Evolutionary conservation across 441 rosid genomes (phyloP).

Genomic region (Syzygium malaccense): DNA sequence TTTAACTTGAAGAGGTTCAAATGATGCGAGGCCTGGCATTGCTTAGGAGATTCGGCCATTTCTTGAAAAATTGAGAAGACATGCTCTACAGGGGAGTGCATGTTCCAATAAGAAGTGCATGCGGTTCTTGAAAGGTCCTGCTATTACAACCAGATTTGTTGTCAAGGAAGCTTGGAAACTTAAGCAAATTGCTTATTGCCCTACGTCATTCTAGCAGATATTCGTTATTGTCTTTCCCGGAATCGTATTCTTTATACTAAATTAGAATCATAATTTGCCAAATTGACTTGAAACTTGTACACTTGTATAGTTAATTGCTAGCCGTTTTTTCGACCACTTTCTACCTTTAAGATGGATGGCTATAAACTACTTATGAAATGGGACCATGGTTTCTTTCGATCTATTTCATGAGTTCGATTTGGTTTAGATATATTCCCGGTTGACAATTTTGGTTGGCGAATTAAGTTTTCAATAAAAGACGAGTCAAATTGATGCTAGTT

Average conservation of each 20-base stretch:
- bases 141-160: neutral
- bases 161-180: neutral
- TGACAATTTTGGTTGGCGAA: neutral
- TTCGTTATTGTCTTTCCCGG: neutral
- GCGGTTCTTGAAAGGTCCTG: neutral
- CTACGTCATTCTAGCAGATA: neutral
- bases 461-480: neutral
- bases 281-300: neutral
- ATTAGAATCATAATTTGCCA: neutral
- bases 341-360: neutral
- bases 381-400: neutral
- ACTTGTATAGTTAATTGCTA: neutral
- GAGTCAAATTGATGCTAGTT: neutral
- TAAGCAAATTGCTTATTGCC: neutral
- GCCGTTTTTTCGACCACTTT: neutral
- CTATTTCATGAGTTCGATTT: neutral
- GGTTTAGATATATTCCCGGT: neutral
- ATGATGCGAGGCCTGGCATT: neutral
- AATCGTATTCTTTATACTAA: neutral
- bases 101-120: neutral
- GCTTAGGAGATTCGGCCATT: neutral
- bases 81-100: neutral
- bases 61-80: neutral
- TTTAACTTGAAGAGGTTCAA: neutral
- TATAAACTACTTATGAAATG: neutral